A percentile compares a stretch with the other conserved stretches of the same genome.
Evolutionary conservation across 2,329 filamentous ascomycete genomes (phyloP).

Genomic region (Beauveria rudraprayagi): DNA sequence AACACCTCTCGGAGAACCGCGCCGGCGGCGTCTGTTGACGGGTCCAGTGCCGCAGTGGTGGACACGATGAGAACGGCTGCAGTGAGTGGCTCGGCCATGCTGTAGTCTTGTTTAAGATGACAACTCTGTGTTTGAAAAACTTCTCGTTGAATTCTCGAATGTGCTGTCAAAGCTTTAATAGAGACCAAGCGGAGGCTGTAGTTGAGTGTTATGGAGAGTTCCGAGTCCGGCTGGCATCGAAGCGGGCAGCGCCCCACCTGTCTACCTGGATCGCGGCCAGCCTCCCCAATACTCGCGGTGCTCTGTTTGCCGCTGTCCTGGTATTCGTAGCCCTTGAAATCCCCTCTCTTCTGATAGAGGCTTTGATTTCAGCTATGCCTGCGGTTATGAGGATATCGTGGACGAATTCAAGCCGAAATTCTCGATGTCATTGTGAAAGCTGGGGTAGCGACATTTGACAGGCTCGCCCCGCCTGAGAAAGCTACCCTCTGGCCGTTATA

Average conservation of each 20-base stretch:
- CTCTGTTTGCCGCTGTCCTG: no score
- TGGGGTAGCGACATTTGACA: neutral
- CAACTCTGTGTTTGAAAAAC: neutral
- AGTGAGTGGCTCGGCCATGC: constrained; percentile 40
- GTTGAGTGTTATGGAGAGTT: neutral
- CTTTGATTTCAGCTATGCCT: no score
- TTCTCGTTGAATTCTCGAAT: no score
- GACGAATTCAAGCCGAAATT: neutral
- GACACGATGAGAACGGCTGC: constrained; percentile 81
- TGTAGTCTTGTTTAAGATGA: neutral
- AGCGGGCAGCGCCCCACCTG: neutral
- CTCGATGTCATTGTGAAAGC: neutral
- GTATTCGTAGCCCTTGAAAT: no score
- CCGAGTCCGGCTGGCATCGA: neutral
- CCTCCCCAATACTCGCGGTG: no score
- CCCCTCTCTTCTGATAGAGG: no score
- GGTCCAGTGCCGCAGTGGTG: constrained; percentile 76
- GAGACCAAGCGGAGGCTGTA: neutral
- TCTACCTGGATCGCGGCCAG: neutral
- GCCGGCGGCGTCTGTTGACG: constrained; percentile 68
- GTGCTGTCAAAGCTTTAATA: neutral
- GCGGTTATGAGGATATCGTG: neutral
- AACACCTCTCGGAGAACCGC: constrained; percentile 62
- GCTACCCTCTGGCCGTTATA: neutral
- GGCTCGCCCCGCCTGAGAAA: neutral